phyloP scores from a whole-genome alignment of 2,329 filamentous ascomycete genomes.

The Coleophoma eucalyptorum region DNA sequence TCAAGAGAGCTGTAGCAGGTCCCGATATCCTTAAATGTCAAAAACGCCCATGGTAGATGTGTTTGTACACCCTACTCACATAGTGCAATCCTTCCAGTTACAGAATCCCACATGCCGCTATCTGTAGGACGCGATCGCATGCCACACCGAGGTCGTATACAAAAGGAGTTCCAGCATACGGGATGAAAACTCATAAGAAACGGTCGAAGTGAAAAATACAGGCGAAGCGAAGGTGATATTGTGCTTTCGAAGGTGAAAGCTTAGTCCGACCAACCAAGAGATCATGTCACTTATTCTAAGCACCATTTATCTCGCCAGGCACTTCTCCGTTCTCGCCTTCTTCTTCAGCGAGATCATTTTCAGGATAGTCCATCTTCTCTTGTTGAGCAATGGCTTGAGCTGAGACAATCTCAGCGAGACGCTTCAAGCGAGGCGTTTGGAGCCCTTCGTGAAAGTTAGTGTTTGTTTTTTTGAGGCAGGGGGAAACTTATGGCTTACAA shows the following conservation, averaged over 20 bases:
- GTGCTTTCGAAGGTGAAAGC: background rate
- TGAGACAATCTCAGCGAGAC: conserved; percentile 96
- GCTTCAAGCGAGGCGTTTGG: conserved; percentile 91
- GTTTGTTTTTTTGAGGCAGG: conserved; percentile 4
- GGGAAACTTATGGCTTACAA: conserved; percentile 56
- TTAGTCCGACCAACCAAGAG: background rate
- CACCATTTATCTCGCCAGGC: conserved; percentile 14
- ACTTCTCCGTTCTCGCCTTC: conserved; percentile 36
- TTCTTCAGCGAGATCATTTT: conserved; percentile 41
- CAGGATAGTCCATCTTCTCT: conserved; percentile 68
- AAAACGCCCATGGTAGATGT: conserved; percentile 18
- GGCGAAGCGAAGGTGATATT: conserved; percentile 21
- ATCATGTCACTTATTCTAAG: conserved; percentile 11
- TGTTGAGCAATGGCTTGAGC: conserved; percentile 95
- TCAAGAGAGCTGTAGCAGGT: conserved; percentile 11
- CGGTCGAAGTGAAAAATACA: conserved; percentile 24
- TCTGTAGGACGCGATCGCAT: conserved; percentile 12
- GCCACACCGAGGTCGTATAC: conserved; percentile 19
- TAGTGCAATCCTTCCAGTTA: conserved; percentile 14
- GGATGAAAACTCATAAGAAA: conserved; percentile 4
- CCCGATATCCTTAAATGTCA: conserved; percentile 14
- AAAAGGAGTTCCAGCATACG: conserved; percentile 16
- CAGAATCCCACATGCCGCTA: conserved; percentile 18
- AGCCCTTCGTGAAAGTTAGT: conserved; percentile 60
- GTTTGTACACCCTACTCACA: conserved; percentile 19